Evolutionary conservation across 2,329 filamentous ascomycete genomes (phyloP).

Genomic region (Colletotrichum sansevieriae): DNA sequence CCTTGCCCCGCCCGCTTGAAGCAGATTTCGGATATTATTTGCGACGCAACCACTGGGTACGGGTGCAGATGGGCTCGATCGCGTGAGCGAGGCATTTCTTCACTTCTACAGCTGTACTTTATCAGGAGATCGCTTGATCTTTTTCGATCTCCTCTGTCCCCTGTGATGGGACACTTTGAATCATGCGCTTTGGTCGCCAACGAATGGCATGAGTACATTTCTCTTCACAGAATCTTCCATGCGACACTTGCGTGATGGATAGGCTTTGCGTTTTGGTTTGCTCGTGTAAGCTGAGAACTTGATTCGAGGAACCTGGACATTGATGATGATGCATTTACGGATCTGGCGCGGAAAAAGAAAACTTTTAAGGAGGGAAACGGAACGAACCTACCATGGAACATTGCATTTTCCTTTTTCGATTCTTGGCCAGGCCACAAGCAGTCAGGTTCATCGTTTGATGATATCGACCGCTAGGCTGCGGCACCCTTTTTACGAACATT

Average conservation of each 20-base stretch:
- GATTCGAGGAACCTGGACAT: constrained; percentile 40
- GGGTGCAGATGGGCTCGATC: constrained; percentile 29
- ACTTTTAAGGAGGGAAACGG: constrained; percentile 24
- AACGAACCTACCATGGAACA: constrained; percentile 35
- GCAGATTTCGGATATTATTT: constrained; percentile 29
- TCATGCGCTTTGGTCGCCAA: constrained; percentile 40
- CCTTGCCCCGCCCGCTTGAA: constrained; percentile 28
- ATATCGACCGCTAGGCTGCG: background rate
- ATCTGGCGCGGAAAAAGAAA: constrained; percentile 38
- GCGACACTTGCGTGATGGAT: constrained; percentile 41
- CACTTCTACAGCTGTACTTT: constrained; percentile 54
- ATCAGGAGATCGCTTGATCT: constrained; percentile 47
- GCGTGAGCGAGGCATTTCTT: constrained; percentile 43
- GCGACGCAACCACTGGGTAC: constrained; percentile 36
- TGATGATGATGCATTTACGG: constrained; percentile 43
- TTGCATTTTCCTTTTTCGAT: constrained; percentile 33
- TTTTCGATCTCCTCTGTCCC: constrained; percentile 48
- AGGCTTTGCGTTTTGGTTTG: constrained; percentile 19
- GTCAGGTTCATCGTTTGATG: constrained; percentile 7
- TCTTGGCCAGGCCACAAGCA: constrained; percentile 11
- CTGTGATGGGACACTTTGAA: constrained; percentile 36
- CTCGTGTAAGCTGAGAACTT: constrained; percentile 27
- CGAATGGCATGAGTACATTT: constrained; percentile 40
- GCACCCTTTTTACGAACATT: constrained; percentile 30
- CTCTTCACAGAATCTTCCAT: constrained; percentile 24